phyloP scores from a whole-genome alignment of 257 asterid species.

The Przewalskia tangutica region DNA sequence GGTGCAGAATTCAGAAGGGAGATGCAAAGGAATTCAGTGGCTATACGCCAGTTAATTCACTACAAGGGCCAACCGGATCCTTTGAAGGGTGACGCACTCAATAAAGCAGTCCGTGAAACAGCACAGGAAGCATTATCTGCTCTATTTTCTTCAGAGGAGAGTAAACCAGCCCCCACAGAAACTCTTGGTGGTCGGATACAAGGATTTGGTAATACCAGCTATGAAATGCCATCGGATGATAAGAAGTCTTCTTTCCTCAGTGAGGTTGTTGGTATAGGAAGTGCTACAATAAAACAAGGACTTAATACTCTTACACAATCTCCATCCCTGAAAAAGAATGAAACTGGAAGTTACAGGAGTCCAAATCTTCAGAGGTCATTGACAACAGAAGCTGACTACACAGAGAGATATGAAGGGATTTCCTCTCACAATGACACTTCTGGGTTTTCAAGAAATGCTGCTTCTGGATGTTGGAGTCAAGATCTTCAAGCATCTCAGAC shows the following conservation, averaged over 20 bases:
- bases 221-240: conserved; percentile 66
- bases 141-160: conserved; percentile 72
- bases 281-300: conserved; percentile 88
- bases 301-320: conserved; percentile 67
- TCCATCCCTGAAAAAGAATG: conserved; percentile 63
- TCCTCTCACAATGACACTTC: conserved; percentile 39
- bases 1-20: conserved; percentile 94
- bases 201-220: conserved; percentile 82
- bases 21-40: conserved; percentile 92
- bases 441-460: conserved; percentile 45
- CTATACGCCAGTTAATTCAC: conserved; percentile 85
- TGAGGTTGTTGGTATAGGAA: conserved; percentile 90
- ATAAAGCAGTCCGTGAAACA: conserved; percentile 93
- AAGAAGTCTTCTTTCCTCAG: conserved; percentile 81
- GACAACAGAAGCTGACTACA: conserved; percentile 49
- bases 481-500: conserved; percentile 43
- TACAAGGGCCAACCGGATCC: conserved; percentile 93
- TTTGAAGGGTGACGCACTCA: conserved; percentile 83
- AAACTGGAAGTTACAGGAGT: conserved; percentile 66
- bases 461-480: conserved; percentile 64
- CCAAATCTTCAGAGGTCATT: conserved; percentile 86
- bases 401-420: conserved; percentile 52
- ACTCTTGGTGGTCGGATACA: conserved; percentile 84
- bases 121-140: conserved; percentile 93
- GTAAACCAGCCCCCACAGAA: conserved; percentile 53